Percentiles rank a stretch among this genome's conserved stretches.
Evolutionary conservation across 73 alveolate genomes (phyloP).

Genomic region (Paramecium caudatum): DNA sequence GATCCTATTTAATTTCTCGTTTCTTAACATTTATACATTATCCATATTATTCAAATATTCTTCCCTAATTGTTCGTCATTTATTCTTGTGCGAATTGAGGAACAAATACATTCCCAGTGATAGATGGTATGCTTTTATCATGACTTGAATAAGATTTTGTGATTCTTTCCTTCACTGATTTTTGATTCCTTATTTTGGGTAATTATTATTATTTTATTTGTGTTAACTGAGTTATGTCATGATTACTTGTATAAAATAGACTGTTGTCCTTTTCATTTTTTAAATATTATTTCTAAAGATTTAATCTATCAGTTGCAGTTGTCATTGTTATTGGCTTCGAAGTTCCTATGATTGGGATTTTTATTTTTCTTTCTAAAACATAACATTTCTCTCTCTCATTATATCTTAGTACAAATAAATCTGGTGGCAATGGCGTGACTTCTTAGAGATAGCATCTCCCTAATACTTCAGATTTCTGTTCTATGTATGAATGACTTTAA

Average conservation of each 20-base stretch:
- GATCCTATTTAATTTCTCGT: conserved; percentile 11
- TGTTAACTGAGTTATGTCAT: not conserved
- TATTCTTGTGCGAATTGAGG: conserved; percentile 47
- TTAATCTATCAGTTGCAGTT: not conserved
- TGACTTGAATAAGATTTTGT: not conserved
- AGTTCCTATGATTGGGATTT: conserved; percentile 67
- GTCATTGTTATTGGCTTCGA: conserved; percentile 1
- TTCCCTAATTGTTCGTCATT: not conserved
- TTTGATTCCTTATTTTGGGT: not conserved
- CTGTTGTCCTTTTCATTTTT: conserved; percentile 23
- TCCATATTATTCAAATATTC: conserved; percentile 39
- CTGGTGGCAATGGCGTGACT: not conserved
- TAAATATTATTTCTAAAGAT: conserved; percentile 18
- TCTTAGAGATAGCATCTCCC: conserved; percentile 10
- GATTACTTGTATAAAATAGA: conserved; percentile 51
- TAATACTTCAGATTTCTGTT: conserved; percentile 42
- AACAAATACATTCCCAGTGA: not conserved
- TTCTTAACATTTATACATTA: not conserved
- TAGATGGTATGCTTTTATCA: not conserved
- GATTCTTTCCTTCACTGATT: not conserved
- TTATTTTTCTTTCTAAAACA: conserved; percentile 65
- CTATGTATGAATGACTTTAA: not conserved
- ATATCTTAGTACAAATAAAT: conserved; percentile 18
- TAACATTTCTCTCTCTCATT: conserved; percentile 64
- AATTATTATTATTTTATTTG: not conserved